Evolutionary conservation across 345 rosid species (phyloP), one percentile per base, ranked within the genome.

Genomic region (Ceriops tagal): DNA sequence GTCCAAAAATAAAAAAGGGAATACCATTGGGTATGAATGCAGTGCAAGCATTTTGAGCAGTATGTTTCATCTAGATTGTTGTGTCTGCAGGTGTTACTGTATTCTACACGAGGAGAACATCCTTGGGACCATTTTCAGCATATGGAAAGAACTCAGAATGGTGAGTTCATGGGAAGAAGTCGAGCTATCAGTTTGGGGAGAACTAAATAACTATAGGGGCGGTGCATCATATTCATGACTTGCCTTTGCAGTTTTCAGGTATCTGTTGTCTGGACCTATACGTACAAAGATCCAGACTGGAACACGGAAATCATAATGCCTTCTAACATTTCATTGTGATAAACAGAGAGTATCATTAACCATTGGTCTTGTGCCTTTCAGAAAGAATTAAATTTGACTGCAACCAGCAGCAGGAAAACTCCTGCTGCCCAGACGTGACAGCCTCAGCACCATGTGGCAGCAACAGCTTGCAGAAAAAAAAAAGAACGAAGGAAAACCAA

Each of bases 151-250:
- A 62, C 92, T 88, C 58, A 69, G 82, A 51, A 67, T 61, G 20
- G 92, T 89, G 0, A 73, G 84, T 28, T 82, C 97, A 55, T 92
- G 96, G 99, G 93, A 95, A 80, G 96, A 87, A 77, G 84, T 95
- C 62, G 99, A 91, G 82, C 77, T 64, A 47, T 71, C 78, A 0
- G 96, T 88, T 9, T 95, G 97, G 97, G 88, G 89, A 72, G 87
- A 86, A 53, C 79, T 95, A 26, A 91, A 91, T 69, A 73, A 69
- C 57, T 88, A 89, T 74, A 28, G 49, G 34, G 64, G 70, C 65
- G 30, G 55, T 72, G 1, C 49, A 3, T 15, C 49, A 43, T 13
- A 13, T 11, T 34, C 46, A 43, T 88, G 66, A 80, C 31, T 24
- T 15, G 26, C 24, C 30, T 24, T 53, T 53, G 8, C 26, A 24